Evolutionary conservation across 2,329 filamentous ascomycete species (phyloP), one percentile per base, ranked within the genome.

Genomic region (Botrytis fabae): DNA sequence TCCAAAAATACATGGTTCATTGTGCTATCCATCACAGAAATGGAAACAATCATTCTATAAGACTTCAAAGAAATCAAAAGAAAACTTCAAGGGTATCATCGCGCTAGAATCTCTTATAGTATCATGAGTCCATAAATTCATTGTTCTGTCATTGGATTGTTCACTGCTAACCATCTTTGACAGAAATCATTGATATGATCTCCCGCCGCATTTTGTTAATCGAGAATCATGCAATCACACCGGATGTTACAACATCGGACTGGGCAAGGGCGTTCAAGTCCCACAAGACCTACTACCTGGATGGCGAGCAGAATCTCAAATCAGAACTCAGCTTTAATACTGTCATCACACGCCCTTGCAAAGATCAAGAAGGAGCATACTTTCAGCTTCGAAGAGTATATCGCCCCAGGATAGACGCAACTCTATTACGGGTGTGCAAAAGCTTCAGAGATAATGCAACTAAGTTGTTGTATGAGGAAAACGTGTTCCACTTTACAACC

Each of bases 111-210:
- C 2, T 54, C 2, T 28, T 6, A 28, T 18, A 2, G 14, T 54
- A 28, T 54, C 7, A 18, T 28, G 2, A 28, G 8, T 28, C 4
- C n/a, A 28, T 1, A 14, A 1, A 16, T 25, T 38, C 2, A 16
- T 44, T 28, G 8, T 38, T 1, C n/a, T 35, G n/a, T 20, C 12
- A 7, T 42, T 42, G 2, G 2, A 32, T 42, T 8, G n/a, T 42
- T 16, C 8, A 4, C 5, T 2, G 7, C 44, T 51, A 18, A 38
- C 20, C 18, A 0, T 20, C 0, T 9, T n/a, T 28, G 14, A n/a
- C 14, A 66, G 44, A 66, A 66, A 66, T 51, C 20, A 16, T 66
- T 22, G 28, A 66, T n/a, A 44, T 32, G 18, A 59, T 69, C 18
- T 59, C 20, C 25, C 16, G n/a, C 38, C 42, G 5, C 25, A 12